These are phyloP conservation scores for Cladorrhinum samala DNA, from an alignment of 495 filamentous ascomycete genomes.

Conservation along the genomic window DNA sequence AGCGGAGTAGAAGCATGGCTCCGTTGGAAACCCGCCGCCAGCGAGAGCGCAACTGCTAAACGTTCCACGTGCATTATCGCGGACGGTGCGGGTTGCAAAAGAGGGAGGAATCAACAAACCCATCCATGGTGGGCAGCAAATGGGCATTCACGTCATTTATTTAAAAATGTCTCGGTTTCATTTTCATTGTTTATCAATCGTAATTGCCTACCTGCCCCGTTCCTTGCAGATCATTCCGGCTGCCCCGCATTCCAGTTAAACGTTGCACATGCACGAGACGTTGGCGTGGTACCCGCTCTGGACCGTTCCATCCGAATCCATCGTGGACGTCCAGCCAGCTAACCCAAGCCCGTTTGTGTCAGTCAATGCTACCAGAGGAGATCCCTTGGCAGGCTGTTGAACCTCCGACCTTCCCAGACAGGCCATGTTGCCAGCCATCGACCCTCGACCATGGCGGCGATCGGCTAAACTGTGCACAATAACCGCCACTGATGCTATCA, in stretches of 20 bases:
- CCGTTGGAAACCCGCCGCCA: not conserved
- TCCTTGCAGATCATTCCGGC: not conserved
- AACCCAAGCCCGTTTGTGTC: not conserved
- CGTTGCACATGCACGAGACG: not conserved
- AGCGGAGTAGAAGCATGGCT: not conserved
- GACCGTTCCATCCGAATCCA: not conserved
- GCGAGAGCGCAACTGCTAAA: not conserved
- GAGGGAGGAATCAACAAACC: no score
- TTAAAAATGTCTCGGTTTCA: not conserved
- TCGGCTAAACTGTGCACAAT: not conserved
- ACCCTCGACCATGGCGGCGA: not conserved
- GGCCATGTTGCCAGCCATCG: no score
- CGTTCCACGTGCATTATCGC: not conserved
- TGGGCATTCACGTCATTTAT: not conserved
- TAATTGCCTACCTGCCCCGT: not conserved
- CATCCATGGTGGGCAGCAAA: not conserved
- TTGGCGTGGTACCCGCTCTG: not conserved
- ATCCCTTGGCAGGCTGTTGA: not conserved
- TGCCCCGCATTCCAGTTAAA: not conserved
- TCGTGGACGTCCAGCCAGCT: not conserved
- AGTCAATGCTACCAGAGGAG: not conserved
- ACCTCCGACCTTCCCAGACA: conserved; percentile 3
- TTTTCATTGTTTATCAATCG: not conserved
- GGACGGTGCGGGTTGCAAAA: not conserved
- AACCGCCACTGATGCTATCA: not conserved